Percentiles rank a stretch among this genome's conserved stretches.
phyloP scores from a whole-genome alignment of 495 filamentous ascomycete species.

The Xylaria nigripes region DNA sequence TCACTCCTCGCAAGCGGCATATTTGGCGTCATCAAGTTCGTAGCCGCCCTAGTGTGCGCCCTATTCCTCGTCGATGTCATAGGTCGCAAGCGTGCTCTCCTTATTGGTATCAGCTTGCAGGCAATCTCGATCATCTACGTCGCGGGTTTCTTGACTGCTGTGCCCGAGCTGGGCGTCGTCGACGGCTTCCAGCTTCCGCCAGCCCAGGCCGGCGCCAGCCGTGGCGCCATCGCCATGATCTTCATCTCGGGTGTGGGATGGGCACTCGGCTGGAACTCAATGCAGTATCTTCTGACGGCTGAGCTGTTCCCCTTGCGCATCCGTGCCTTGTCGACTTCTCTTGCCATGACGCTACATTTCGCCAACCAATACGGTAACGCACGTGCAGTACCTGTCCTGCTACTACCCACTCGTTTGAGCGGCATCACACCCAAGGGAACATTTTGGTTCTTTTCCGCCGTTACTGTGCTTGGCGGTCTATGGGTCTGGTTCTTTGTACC shows the following conservation, averaged over 20 bases:
- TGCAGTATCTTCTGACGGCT: constrained; percentile 68
- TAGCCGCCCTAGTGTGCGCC: constrained; percentile 54
- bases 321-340: constrained; percentile 40
- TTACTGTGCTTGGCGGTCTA: constrained; percentile 49
- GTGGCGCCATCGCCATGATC: constrained; percentile 57
- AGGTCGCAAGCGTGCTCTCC: constrained; percentile 60
- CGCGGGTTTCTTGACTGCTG: constrained; percentile 53
- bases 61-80: constrained; percentile 68
- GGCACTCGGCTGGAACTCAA: constrained; percentile 67
- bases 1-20: constrained; percentile 59
- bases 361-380: constrained; percentile 66
- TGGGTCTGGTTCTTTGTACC: constrained; percentile 58
- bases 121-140: constrained; percentile 61
- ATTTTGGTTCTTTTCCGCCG: constrained; percentile 59
- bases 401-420: constrained; percentile 32
- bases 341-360: constrained; percentile 56
- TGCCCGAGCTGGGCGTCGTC: constrained; percentile 37
- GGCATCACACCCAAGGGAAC: constrained; percentile 46
- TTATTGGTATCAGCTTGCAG: constrained; percentile 55
- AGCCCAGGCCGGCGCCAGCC: constrained; percentile 30
- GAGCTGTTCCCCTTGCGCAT: constrained; percentile 64
- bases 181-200: constrained; percentile 23
- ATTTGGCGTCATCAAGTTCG: constrained; percentile 63
- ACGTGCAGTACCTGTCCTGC: constrained; percentile 50
- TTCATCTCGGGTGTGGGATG: constrained; percentile 59